Base-by-base conservation (phyloP, 371 early-diverging fungal genomes). In the Smittium culicis region DNA sequence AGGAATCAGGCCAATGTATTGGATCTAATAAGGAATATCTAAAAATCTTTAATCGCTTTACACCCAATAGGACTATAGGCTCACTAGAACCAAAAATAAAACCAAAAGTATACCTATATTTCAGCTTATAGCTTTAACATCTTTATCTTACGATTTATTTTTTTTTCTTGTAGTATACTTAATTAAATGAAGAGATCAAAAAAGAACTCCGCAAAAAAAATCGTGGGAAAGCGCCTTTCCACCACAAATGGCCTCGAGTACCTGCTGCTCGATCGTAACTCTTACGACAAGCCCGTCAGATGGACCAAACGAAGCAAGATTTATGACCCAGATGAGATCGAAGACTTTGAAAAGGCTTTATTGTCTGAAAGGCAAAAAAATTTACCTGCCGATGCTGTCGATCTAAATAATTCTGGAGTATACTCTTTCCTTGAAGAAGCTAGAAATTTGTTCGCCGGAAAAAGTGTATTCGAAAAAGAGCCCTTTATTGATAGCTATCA, bases 261-360 rank as follows among this genome's bases (percentile, higher is more conserved):
- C 25, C 25, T 62, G 25, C 30, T 14, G 3, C 5, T 62, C 3
- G 24, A 34, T 34, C 14, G 25, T 16, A 11, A 25, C 24, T 3
- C 5, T 62, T 5, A 3, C 5, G 3, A 3, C 33, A 62, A 29
- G 14, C 20, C 35, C 8, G 30, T 5, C 8, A 14, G 62, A 20
- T 62, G 62, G 62, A 29, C 30, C 3, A 35, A 35, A 62, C 24
- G 24, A 29, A 14, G 2, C 25, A 25, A 14, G 3, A 25, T 62
- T 14, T 29, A 62, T 5, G 25, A 62, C 20, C 16, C 11, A 30
- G 62, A 62, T 62, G 62, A 32, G 24, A 25, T 62, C 29, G 62
- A 62, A 25, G 62, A 62, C 20, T 62, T 62, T 62, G 62, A 62
- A 25, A 32, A 35, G 32, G 35, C 33, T 62, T 31, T 62, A 25